phyloP scores from a whole-genome alignment of 352 stramenopile genomes.

The Phytophthora citrophthora region DNA sequence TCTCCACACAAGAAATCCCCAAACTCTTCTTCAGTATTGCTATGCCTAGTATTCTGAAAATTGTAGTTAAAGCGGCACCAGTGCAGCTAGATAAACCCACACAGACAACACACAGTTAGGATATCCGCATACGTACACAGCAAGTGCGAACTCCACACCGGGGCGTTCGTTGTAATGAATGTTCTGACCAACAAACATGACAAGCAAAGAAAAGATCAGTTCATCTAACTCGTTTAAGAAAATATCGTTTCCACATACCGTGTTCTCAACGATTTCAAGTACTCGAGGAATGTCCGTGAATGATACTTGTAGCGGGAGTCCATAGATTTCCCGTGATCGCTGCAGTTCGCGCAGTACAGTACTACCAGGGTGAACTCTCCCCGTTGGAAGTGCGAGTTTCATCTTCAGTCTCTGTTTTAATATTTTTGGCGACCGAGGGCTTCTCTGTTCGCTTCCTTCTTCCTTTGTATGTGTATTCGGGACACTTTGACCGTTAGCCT shows the following conservation, averaged over 20 bases:
- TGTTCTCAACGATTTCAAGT: slow-evolving; percentile 84
- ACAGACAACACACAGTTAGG: slow-evolving; percentile 90
- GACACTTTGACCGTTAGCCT: slow-evolving; percentile 18
- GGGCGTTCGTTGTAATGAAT: slow-evolving; percentile 89
- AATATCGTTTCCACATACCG: slow-evolving; percentile 47
- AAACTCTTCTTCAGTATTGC: too few relatives aligned
- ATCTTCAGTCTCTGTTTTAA: slow-evolving; percentile 33
- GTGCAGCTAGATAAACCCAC: slow-evolving; percentile 92
- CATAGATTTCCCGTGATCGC: slow-evolving; percentile 64
- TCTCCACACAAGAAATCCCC: too few relatives aligned
- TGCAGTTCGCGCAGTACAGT: slow-evolving; percentile 41
- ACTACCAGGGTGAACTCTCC: slow-evolving; percentile 12
- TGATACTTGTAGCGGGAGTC: slow-evolving; percentile 85
- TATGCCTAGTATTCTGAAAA: too few relatives aligned
- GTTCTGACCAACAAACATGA: slow-evolving; percentile 46
- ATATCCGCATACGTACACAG: slow-evolving; percentile 86
- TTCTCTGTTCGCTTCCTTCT: slow-evolving; percentile 11
- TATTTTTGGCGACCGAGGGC: slow-evolving; percentile 18
- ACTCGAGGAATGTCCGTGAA: slow-evolving; percentile 90
- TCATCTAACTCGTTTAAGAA: slow-evolving; percentile 15
- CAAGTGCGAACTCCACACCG: slow-evolving; percentile 92
- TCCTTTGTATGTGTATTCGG: not conserved
- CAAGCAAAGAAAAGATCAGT: slow-evolving; percentile 15
- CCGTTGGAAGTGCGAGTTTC: slow-evolving; percentile 28
- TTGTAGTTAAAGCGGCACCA: slow-evolving; percentile 39